Conservation (phyloP, 768 basidiomycete genomes). For the Suillus sp. region DNA sequence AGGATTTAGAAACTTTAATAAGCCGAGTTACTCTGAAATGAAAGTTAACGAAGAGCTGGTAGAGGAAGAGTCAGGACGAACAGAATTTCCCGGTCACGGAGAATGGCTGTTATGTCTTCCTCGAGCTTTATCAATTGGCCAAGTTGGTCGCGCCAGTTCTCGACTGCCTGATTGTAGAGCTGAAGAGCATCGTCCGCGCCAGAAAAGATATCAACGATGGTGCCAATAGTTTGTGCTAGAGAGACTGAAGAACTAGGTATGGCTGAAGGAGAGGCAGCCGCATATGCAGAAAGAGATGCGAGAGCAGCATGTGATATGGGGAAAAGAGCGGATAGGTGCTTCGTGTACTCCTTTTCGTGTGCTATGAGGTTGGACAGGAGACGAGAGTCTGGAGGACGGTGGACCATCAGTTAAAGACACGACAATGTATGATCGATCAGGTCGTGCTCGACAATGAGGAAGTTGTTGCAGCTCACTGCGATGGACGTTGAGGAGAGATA, state of each 20-base stretch:
- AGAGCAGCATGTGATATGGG: slow-evolving; percentile 61
- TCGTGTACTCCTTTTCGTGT: slow-evolving; percentile 73
- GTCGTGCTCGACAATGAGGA: background rate
- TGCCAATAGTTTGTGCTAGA: slow-evolving; percentile 24
- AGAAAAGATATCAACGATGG: slow-evolving; percentile 59
- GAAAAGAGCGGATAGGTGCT: slow-evolving; percentile 58
- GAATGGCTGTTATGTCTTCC: slow-evolving; percentile 69
- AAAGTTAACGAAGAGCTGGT: background rate
- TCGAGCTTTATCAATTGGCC: slow-evolving; percentile 63
- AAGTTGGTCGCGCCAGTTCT: slow-evolving; percentile 66
- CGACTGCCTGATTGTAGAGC: slow-evolving; percentile 59
- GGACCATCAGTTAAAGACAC: slow-evolving; percentile 42
- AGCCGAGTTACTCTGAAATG: slow-evolving; percentile 67
- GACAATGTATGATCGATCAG: background rate
- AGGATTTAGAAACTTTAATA: slow-evolving; percentile 71
- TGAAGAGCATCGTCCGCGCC: slow-evolving; percentile 70
- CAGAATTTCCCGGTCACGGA: slow-evolving; percentile 83
- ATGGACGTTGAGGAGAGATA: background rate
- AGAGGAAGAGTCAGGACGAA: slow-evolving; percentile 38
- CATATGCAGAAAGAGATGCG: slow-evolving; percentile 71
- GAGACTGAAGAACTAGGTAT: slow-evolving; percentile 38
- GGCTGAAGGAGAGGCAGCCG: slow-evolving; percentile 61
- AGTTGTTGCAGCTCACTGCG: slow-evolving; percentile 6
- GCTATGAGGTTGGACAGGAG: slow-evolving; percentile 67
- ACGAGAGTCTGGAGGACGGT: slow-evolving; percentile 71